Conservation (phyloP, 1,284 basidiomycete genomes). For the Cutaneotrichosporon sp. region DNA sequence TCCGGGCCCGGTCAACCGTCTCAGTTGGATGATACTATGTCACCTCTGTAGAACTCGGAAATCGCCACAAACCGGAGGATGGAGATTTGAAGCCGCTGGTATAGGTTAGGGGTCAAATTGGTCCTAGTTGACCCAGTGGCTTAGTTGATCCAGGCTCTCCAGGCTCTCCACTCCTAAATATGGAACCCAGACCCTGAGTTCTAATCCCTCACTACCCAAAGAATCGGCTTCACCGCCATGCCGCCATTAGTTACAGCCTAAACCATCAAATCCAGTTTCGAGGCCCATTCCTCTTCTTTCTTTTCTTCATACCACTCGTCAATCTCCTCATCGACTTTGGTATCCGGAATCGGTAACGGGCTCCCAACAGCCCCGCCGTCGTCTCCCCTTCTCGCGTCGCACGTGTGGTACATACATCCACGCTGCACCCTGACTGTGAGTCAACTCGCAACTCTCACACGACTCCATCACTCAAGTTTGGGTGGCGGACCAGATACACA, state of each 20-base stretch:
- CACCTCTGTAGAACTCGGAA: too few species aligned
- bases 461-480: background rate
- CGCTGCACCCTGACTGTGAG: conserved; percentile 13
- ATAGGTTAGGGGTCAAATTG: background rate
- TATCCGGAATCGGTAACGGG: conserved; percentile 14
- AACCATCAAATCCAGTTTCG: background rate
- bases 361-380: conserved; percentile 13
- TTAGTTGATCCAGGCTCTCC: too few species aligned
- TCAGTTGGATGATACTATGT: too few species aligned
- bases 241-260: too few species aligned
- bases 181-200: background rate
- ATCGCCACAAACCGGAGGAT: too few species aligned
- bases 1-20: too few species aligned
- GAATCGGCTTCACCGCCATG: background rate
- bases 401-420: conserved; percentile 10
- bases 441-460: background rate
- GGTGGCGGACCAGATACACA: background rate
- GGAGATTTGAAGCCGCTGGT: too few species aligned
- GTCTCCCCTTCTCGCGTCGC: conserved; percentile 15
- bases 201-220: background rate
- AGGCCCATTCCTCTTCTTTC: conserved; percentile 1
- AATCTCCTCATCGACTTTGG: conserved; percentile 13
- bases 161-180: background rate
- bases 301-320: conserved; percentile 11
- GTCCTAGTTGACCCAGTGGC: too few species aligned